These are phyloP conservation scores for Cladosporium sp. DNA, from an alignment of 2,329 filamentous ascomycete genomes.

Conservation along the genomic window DNA sequence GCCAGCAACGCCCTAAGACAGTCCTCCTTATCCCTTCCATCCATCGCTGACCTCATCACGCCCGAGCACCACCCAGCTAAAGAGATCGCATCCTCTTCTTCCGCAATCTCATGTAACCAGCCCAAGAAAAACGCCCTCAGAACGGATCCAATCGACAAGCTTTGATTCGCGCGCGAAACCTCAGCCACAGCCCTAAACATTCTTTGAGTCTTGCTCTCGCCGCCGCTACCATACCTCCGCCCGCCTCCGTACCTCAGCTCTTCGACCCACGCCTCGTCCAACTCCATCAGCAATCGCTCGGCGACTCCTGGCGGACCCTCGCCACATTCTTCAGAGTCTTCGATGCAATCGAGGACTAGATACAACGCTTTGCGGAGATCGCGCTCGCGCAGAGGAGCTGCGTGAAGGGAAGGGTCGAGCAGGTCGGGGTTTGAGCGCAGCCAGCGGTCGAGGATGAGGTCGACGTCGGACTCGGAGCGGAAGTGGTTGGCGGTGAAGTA, in stretches of 20 bases:
- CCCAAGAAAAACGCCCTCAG: constrained; percentile 5
- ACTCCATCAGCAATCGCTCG: background rate
- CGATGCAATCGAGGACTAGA: background rate
- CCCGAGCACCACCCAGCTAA: constrained; percentile 5
- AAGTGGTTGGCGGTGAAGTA: constrained; percentile 6
- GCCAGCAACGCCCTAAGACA: background rate
- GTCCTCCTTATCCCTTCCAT: constrained; percentile 3
- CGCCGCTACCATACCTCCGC: background rate
- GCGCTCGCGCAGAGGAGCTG: background rate
- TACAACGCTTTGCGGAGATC: constrained; percentile 1
- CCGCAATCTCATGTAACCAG: background rate
- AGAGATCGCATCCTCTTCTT: background rate
- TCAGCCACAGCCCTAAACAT: constrained; percentile 6
- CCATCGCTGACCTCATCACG: background rate
- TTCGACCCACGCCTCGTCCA: background rate
- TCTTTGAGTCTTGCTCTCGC: background rate
- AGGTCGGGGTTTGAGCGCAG: background rate
- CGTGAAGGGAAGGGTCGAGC: background rate
- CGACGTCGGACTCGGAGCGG: constrained; percentile 1
- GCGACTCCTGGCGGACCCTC: background rate
- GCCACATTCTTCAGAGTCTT: background rate
- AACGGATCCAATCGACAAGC: background rate
- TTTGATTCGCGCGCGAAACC: background rate
- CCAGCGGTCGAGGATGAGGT: constrained; percentile 5
- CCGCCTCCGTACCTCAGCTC: background rate